Evolutionary conservation across 805 yeast species (phyloP).

Genomic region (Starmerella lactis-condensi): DNA sequence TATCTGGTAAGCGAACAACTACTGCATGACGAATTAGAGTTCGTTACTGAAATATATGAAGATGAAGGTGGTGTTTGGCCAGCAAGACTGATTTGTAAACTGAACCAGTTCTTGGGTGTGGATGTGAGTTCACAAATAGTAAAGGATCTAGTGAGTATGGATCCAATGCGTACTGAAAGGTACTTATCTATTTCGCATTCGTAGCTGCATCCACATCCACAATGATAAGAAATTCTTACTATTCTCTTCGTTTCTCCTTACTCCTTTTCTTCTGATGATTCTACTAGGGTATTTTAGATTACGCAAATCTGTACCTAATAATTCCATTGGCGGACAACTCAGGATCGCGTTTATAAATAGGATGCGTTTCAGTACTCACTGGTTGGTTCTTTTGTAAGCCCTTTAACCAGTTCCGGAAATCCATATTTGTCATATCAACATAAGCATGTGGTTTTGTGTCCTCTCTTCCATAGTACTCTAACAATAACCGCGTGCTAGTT

Average conservation of each 20-base stretch:
- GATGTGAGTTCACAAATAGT: slow-evolving; percentile 4
- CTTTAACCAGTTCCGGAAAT: too few relatives aligned
- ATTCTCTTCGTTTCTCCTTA: too few relatives aligned
- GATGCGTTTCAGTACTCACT: too few relatives aligned
- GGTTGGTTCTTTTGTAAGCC: too few relatives aligned
- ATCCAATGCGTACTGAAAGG: slow-evolving; percentile 18
- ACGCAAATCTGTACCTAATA: too few relatives aligned
- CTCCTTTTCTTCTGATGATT: too few relatives aligned
- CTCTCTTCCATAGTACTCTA: slow-evolving; percentile 7
- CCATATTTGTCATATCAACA: too few relatives aligned
- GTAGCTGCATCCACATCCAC: slow-evolving; percentile 2
- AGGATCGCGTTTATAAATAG: too few relatives aligned
- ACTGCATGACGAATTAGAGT: slow-evolving; percentile 54
- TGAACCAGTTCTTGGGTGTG: slow-evolving; percentile 1
- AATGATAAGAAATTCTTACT: slow-evolving; percentile 2
- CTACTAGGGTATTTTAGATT: too few relatives aligned
- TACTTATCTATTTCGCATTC: too few relatives aligned
- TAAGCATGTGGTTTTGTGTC: too few relatives aligned
- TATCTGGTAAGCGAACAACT: slow-evolving; percentile 29
- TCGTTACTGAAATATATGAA: slow-evolving; percentile 8
- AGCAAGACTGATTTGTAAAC: slow-evolving; percentile 5
- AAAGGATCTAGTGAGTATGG: slow-evolving; percentile 21
- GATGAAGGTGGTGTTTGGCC: slow-evolving; percentile 11
- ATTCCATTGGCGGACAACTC: too few relatives aligned
- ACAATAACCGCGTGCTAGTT: slow-evolving; percentile 5